phyloP scores from a whole-genome alignment of 768 basidiomycete species.

The Pulveroboletus sp. region DNA sequence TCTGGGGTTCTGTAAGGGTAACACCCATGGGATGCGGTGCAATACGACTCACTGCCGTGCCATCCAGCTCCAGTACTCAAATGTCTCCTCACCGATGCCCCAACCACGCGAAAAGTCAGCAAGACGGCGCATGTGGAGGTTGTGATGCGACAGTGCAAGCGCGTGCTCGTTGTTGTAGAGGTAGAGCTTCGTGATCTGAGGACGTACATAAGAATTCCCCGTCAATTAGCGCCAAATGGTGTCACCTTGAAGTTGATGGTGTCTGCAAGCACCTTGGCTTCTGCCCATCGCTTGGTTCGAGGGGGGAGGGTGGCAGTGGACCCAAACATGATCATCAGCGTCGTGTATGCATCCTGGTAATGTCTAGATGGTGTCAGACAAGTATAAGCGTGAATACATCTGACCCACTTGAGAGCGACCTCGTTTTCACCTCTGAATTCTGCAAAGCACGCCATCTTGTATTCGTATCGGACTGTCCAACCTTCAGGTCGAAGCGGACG shows the following conservation, averaged over 20 bases:
- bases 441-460: conserved; percentile 95
- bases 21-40: not conserved
- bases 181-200: conserved; percentile 82
- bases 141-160: conserved; percentile 77
- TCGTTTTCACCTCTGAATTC: conserved; percentile 93
- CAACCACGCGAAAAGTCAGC: conserved; percentile 84
- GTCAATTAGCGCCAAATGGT: not conserved
- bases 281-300: conserved; percentile 96
- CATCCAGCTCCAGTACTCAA: conserved; percentile 97
- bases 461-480: conserved; percentile 96
- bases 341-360: conserved; percentile 90
- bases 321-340: conserved; percentile 81
- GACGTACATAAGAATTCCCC: not conserved
- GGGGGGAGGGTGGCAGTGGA: conserved; percentile 83
- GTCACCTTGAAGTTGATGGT: conserved; percentile 85
- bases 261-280: conserved; percentile 95
- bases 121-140: conserved; percentile 79
- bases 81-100: conserved; percentile 96
- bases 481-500: conserved; percentile 77
- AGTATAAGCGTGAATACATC: not conserved
- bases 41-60: conserved; percentile 69
- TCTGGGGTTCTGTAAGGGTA: conserved; percentile 35
- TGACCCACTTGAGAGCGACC: conserved; percentile 79
- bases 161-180: conserved; percentile 87
- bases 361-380: conserved; percentile 49